Conservation (phyloP, 1,139 yeast genomes). For the Hyphopichia fennica region DNA sequence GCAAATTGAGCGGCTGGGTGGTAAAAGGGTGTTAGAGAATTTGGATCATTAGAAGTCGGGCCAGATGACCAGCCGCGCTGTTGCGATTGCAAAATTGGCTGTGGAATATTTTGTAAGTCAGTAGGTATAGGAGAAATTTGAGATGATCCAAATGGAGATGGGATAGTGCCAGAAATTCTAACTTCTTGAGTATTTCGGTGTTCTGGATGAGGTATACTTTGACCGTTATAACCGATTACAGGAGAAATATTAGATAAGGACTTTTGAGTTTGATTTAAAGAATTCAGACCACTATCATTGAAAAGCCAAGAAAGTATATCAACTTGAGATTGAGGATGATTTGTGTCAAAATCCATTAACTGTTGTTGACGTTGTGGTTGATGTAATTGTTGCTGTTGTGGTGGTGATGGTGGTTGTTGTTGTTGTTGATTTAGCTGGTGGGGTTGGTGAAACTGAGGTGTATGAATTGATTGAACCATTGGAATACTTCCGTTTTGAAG, state of each 20-base stretch:
- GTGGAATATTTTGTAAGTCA: not conserved
- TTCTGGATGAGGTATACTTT: not conserved
- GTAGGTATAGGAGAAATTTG: not conserved
- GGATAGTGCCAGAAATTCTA: not conserved
- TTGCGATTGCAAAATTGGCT: not conserved
- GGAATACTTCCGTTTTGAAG: not conserved
- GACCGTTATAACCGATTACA: too few relatives aligned
- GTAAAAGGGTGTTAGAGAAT: constrained; percentile 1
- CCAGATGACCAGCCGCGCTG: too few relatives aligned
- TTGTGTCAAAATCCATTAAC: not conserved
- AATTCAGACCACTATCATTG: constrained; percentile 23
- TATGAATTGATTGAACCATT: not conserved
- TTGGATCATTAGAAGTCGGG: too few relatives aligned
- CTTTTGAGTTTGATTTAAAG: not conserved
- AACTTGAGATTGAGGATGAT: constrained; percentile 24
- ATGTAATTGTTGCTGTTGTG: not conserved
- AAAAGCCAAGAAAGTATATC: constrained; percentile 45
- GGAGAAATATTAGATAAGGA: too few relatives aligned
- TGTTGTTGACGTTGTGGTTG: not conserved
- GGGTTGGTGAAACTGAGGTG: not conserved
- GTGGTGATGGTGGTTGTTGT: not conserved
- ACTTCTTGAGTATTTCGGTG: not conserved
- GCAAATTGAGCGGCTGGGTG: constrained; percentile 2
- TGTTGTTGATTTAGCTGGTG: not conserved
- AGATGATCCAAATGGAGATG: not conserved